Conservation (phyloP, 352 stramenopile genomes). For the Pythium brassicae region DNA sequence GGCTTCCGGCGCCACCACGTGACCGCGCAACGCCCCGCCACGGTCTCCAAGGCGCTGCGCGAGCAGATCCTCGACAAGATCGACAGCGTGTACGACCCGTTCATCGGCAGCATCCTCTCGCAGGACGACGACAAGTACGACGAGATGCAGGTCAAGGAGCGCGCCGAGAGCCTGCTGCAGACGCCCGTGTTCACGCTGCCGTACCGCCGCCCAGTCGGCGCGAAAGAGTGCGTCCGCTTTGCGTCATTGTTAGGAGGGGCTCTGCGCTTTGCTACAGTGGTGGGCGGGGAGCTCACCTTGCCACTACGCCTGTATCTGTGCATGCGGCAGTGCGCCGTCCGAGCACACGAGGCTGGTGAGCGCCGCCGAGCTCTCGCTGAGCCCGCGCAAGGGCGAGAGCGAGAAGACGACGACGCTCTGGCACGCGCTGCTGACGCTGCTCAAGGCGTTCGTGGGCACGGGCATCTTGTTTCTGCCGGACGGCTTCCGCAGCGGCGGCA, state of each 20-base stretch:
- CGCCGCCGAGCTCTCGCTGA: constrained; percentile 16
- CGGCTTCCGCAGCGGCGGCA: constrained; percentile 64
- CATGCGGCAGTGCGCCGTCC: constrained; percentile 14
- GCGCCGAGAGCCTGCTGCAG: constrained; percentile 58
- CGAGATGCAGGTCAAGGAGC: constrained; percentile 62
- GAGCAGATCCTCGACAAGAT: constrained; percentile 73
- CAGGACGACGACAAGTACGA: constrained; percentile 83
- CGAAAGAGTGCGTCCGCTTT: no score
- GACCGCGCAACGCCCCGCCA: constrained; percentile 26
- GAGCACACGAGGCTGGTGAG: constrained; percentile 31
- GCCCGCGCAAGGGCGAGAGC: constrained; percentile 26
- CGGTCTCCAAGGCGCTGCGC: constrained; percentile 50
- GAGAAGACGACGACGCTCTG: constrained; percentile 75
- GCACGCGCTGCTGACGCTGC: constrained; percentile 69
- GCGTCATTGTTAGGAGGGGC: no score
- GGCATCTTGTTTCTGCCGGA: constrained; percentile 77
- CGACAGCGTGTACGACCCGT: constrained; percentile 74
- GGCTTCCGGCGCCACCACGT: constrained; percentile 74
- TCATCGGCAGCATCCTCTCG: constrained; percentile 77
- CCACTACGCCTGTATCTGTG: no score
- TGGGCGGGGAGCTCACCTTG: no score
- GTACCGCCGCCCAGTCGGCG: constrained; percentile 24
- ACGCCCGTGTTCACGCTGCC: constrained; percentile 44
- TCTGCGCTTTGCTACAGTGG: no score
- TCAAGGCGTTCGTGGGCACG: constrained; percentile 82